phyloP scores from a whole-genome alignment of 2,329 filamentous ascomycete genomes.

The Tothia fuscella region DNA sequence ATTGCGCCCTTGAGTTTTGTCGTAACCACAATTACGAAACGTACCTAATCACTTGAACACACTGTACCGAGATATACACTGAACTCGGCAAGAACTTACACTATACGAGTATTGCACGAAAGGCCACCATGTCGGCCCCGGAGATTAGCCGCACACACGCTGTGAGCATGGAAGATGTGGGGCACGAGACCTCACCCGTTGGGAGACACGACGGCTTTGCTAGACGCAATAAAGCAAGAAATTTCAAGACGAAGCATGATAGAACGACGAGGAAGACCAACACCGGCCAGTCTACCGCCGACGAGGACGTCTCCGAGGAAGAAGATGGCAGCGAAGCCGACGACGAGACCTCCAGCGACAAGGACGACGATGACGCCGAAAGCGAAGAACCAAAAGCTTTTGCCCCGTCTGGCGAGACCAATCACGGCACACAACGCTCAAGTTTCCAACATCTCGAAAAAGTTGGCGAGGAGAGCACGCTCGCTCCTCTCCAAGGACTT shows the following conservation, averaged over 20 bases:
- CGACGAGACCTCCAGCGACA: slow-evolving; percentile 13
- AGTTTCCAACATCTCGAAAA: slow-evolving; percentile 11
- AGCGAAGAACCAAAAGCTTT: slow-evolving; percentile 24
- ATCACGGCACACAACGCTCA: too few relatives aligned
- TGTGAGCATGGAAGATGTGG: slow-evolving; percentile 7
- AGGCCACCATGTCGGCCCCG: background rate
- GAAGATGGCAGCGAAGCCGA: slow-evolving; percentile 12
- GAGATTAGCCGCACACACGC: background rate
- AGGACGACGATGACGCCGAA: slow-evolving; percentile 21
- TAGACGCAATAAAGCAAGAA: background rate
- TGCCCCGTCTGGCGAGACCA: slow-evolving; percentile 23
- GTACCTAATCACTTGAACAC: background rate
- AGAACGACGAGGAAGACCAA: slow-evolving; percentile 19
- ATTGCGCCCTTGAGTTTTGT: background rate
- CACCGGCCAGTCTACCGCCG: slow-evolving; percentile 20
- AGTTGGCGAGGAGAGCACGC: slow-evolving; percentile 22
- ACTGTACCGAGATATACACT: background rate
- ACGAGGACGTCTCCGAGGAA: slow-evolving; percentile 21
- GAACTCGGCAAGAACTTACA: background rate
- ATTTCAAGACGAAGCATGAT: slow-evolving; percentile 8
- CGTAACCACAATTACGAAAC: background rate
- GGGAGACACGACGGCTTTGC: background rate
- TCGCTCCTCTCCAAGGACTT: slow-evolving; percentile 1
- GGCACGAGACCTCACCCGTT: slow-evolving; percentile 3
- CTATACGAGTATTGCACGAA: background rate